Evolutionary conservation across 164 flowering plant genomes (phyloP), one percentile per base, ranked within the genome.

Genomic region (Magnolia kwangsiensis): DNA sequence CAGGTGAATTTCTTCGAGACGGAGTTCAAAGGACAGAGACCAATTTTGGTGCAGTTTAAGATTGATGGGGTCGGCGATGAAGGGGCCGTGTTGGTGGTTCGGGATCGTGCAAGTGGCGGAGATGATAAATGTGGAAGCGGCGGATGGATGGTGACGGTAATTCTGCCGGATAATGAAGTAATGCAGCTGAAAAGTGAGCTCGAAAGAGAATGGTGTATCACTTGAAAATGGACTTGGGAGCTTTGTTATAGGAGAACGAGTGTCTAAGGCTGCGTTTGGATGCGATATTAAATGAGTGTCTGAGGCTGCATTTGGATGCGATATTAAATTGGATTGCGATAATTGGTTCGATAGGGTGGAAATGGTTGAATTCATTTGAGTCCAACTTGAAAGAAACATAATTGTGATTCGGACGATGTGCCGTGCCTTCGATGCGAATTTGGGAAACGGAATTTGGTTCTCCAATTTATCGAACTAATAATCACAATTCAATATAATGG

Each of bases 1-100:
- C 92, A 79, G 10, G 87, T 78, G 0, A 75, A 83, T 31, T 61
- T 89, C 45, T 88, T 89, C 74, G 92, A 83, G 63, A 68, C 92
- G 75, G 82, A 90, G 67, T 1, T 88, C 50, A 83, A 83, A 11
- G 94, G 91, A 8, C 67, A 88, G 1, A 88, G 75, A 67, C 89
- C 96, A 0, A 74, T 83, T 70, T 76, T 68, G 24, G 96, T 82
- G 11, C 81, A 82, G 69, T 91, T 85, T 65, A 68, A 24, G 1
- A 65, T 91, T 4, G 85, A 77, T 21, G 95, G 96, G 16, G 87
- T 89, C 37, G 94, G 98, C 1, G 92, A 89, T 24, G 86, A 87
- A 58, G 98, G 97, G 67, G 86, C 72, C 13, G 89, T 92, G n/a
- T 58, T 92, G 78, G 88, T 94, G 72, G 86, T 89, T 69, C 90